Evolutionary conservation across 441 rosid species (phyloP), one percentile per base, ranked within the genome.

Genomic region (Gossypium schwendimanii): DNA sequence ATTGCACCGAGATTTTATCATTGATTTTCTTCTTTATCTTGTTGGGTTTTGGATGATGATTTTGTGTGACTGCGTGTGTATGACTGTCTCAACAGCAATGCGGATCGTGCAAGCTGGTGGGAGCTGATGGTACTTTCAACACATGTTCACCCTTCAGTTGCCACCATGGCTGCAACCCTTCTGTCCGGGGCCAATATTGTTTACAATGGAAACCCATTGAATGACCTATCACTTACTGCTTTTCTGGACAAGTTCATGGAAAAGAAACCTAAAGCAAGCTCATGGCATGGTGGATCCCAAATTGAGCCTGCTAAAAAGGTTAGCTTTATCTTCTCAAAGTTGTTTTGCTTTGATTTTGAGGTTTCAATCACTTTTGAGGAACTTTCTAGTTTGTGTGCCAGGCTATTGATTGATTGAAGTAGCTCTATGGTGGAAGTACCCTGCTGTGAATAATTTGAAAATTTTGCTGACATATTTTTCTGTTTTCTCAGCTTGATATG

Each of bases 161-260:
- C 98, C 76, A 89, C 99, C 77, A 95, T 95, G 99, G 97, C 99
- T 7, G 85, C 86, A 75, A 95, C 97, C 3, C 93, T 95, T 80
- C 86, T 95, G 47, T 93, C 97, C 36, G 95, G 98, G 54, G 87
- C 89, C 57, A 83, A 89, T 75, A 91, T 95, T 53, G 94, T 91
- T 33, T 95, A 91, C 82, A 92, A 93, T 65, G 99, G 99, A 63
- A 89, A 93, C 78, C 98, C 98, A 0, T 74, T 93, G 55, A 85
- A 81, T 60, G 99, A 95, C 75, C 80, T 91, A 39, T 85, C 94
- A 17, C 93, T 91, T 54, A 70, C 86, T 47, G 93, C 97, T 81
- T 93, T 95, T 80, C 87, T 95, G 31, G 97, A 93, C 83, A 95
- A 95, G 85, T 91, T 95, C 73, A 95, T 93, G 99, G 99, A 93